These are phyloP conservation scores for Eremothecium cymbalariae DNA, from an alignment of 1,139 yeast genomes.

Conservation along the genomic window DNA sequence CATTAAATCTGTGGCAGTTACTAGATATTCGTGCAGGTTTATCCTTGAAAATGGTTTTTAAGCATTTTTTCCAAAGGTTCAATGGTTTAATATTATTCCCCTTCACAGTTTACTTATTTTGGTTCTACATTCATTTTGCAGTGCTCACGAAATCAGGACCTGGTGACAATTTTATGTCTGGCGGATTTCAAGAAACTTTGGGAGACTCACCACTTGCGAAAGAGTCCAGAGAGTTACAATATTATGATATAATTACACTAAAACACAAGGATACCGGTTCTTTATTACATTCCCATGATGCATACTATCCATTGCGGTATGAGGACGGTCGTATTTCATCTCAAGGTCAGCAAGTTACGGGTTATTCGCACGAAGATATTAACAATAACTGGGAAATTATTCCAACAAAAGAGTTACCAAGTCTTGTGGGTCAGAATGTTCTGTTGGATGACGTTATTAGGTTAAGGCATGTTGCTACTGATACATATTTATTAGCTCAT, in stretches of 20 bases:
- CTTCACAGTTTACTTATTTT: conserved; percentile 69
- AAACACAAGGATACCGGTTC: conserved; percentile 71
- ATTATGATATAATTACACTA: conserved; percentile 65
- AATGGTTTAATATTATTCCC: conserved; percentile 72
- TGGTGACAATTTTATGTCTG: conserved; percentile 89
- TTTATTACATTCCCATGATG: conserved; percentile 70
- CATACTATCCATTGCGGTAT: conserved; percentile 77
- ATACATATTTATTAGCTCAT: conserved; percentile 75
- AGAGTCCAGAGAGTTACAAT: conserved; percentile 64
- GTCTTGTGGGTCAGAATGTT: conserved; percentile 41
- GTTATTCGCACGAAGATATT: conserved; percentile 47
- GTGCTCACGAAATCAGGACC: conserved; percentile 83
- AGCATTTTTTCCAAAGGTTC: conserved; percentile 73
- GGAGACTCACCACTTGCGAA: conserved; percentile 72
- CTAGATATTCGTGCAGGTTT: conserved; percentile 68
- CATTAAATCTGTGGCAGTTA: conserved; percentile 78
- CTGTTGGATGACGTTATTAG: conserved; percentile 61
- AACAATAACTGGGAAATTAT: conserved; percentile 84
- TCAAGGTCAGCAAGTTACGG: conserved; percentile 91
- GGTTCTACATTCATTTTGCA: conserved; percentile 91
- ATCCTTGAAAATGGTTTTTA: conserved; percentile 46
- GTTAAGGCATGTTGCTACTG: conserved; percentile 72
- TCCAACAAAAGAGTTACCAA: conserved; percentile 47
- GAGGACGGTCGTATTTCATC: conserved; percentile 96
- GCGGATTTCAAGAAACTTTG: conserved; percentile 87